phyloP scores from a whole-genome alignment of 192 early-diverging fungal species.

The Dissophora ornata region DNA sequence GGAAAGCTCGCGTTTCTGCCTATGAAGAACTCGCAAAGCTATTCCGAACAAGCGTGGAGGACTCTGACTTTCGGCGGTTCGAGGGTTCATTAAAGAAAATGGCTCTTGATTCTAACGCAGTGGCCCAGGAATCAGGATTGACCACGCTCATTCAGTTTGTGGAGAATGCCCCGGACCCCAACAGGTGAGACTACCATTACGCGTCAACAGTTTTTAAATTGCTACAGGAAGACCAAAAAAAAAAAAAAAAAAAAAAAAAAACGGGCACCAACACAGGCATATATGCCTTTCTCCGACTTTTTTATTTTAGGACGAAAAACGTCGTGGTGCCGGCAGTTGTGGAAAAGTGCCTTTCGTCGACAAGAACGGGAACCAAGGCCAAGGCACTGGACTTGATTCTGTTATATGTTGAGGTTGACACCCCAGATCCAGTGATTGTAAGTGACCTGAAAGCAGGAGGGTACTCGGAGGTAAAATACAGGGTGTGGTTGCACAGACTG shows the following conservation, averaged over 20 bases:
- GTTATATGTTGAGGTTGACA: constrained; percentile 90
- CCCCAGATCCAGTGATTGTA: constrained; percentile 85
- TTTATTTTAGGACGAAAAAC: constrained; percentile 67
- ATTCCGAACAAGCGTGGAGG: constrained; percentile 75
- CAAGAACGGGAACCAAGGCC: constrained; percentile 82
- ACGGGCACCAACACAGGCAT: neutral
- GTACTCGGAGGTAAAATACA: neutral
- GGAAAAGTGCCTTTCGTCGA: constrained; percentile 88
- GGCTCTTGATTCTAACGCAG: constrained; percentile 87
- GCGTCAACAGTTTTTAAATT: neutral
- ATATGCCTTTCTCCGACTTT: neutral
- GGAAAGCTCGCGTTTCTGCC: constrained; percentile 91
- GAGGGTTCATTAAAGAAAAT: constrained; percentile 84
- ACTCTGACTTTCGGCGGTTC: constrained; percentile 74
- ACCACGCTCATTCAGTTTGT: constrained; percentile 81
- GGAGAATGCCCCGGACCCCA: constrained; percentile 81
- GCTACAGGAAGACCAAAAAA: too few species aligned
- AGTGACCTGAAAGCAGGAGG: constrained; percentile 28
- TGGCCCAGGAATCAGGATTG: constrained; percentile 90
- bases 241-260: neutral
- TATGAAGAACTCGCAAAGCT: constrained; percentile 83
- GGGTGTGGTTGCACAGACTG: neutral
- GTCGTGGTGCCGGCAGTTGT: constrained; percentile 80
- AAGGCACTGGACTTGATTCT: constrained; percentile 84
- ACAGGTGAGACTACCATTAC: too few species aligned